Conservation (phyloP, 1,139 yeast genomes). For the Suzukiozyma palmioleophila region DNA sequence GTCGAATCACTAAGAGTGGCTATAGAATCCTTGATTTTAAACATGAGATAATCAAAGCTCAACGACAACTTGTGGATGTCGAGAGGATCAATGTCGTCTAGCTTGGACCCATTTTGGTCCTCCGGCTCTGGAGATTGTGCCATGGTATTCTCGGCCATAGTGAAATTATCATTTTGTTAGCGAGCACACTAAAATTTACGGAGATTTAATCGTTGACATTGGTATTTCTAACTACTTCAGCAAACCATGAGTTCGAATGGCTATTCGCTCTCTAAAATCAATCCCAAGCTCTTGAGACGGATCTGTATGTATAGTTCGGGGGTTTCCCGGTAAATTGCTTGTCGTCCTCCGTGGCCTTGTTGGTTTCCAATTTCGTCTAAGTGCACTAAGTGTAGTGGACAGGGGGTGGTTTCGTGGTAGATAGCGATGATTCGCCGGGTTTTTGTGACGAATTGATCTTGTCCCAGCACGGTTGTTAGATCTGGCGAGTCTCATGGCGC, state of each 20-base stretch:
- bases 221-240: background rate
- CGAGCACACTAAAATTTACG: background rate
- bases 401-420: too few relatives aligned
- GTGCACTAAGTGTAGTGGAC: too few relatives aligned
- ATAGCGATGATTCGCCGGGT: too few relatives aligned
- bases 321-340: background rate
- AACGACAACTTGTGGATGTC: slow-evolving; percentile 55
- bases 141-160: background rate
- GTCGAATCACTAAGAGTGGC: slow-evolving; percentile 35
- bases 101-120: slow-evolving; percentile 10
- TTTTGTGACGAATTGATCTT: too few relatives aligned
- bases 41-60: slow-evolving; percentile 59
- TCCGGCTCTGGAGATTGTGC: slow-evolving; percentile 3
- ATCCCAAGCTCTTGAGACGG: slow-evolving; percentile 59
- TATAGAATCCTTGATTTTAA: slow-evolving; percentile 53
- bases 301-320: slow-evolving; percentile 43
- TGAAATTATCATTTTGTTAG: background rate
- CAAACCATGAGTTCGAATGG: slow-evolving; percentile 19
- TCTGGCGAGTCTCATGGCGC: too few relatives aligned
- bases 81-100: slow-evolving; percentile 52
- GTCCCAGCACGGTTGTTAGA: too few relatives aligned
- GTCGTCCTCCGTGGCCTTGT: too few relatives aligned
- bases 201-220: background rate
- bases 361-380: too few relatives aligned
- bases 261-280: slow-evolving; percentile 45